Evolutionary conservation across 2,329 filamentous ascomycete genomes (phyloP).

Genomic region (Alternaria burnsii): DNA sequence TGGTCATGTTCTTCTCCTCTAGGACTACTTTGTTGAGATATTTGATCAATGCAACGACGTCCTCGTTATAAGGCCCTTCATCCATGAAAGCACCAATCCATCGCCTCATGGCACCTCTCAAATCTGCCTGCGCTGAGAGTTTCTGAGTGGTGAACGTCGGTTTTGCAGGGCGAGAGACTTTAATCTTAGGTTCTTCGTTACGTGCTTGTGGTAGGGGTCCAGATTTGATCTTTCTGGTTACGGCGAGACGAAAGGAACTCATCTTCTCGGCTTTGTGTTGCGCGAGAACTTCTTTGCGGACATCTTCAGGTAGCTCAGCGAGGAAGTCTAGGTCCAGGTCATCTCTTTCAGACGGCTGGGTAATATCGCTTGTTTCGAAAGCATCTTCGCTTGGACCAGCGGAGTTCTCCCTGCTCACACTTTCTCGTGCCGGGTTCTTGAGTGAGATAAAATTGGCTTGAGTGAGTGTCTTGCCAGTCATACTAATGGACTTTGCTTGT

Average conservation of each 20-base stretch:
- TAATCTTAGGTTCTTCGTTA: slow-evolving; percentile 23
- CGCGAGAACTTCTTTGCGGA: slow-evolving; percentile 71
- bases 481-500: slow-evolving; percentile 55
- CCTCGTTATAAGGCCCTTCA: slow-evolving; percentile 80
- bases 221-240: slow-evolving; percentile 39
- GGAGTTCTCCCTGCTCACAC: slow-evolving; percentile 21
- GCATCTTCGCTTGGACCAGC: slow-evolving; percentile 35
- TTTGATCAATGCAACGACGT: slow-evolving; percentile 75
- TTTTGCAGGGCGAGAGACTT: slow-evolving; percentile 60
- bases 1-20: slow-evolving; percentile 80
- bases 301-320: slow-evolving; percentile 79
- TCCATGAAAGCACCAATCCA: slow-evolving; percentile 78
- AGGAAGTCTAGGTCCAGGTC: slow-evolving; percentile 70
- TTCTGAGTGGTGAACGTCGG: slow-evolving; percentile 70
- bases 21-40: slow-evolving; percentile 77
- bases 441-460: slow-evolving; percentile 76
- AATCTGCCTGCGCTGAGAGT: slow-evolving; percentile 65
- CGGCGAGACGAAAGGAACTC: slow-evolving; percentile 36
- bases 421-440: slow-evolving; percentile 33
- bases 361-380: slow-evolving; percentile 24
- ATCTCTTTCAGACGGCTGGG: slow-evolving; percentile 11
- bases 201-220: slow-evolving; percentile 30
- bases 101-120: slow-evolving; percentile 75
- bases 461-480: slow-evolving; percentile 58
- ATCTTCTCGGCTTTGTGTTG: slow-evolving; percentile 65